Base-by-base conservation (phyloP, 1,139 yeast species). In the Taphrina deformans region DNA sequence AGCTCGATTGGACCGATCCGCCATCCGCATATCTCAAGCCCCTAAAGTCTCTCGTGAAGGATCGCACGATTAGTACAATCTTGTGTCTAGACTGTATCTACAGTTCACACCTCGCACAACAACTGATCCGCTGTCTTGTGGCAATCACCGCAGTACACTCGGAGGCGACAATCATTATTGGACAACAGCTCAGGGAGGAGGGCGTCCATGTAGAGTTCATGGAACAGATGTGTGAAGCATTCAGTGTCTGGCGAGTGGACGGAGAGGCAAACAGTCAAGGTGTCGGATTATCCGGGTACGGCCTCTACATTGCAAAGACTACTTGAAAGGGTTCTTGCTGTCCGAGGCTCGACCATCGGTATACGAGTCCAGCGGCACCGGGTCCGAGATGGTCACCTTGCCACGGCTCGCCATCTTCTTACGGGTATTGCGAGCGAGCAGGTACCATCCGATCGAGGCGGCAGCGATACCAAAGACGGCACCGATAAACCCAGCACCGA, bases 401-500 rank as follows among this genome's bases (percentile, higher is more conserved):
- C 58, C 58, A 48, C 53, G 53, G 27, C 26, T 48, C 23, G 35
- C 21, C 24, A 23, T 18, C 2, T 38, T 35, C 12, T 26, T 35
- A 6, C 48, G 29, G 18, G 29, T 29, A 18, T 14, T 38, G 5
- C 40, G 58, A 10, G 48, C 48, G 14, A 35, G 38, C 44, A 53
- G 35, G 31, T 14, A 35, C 44, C 35, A 38, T 10, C 48, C 58
- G 23, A 38, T 6, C 26, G 61, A 18, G 14, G 61, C 61, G 21
- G 33, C 61, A 21, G 41, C 61, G 18, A 55, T 29, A 27, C 52
- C 61, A 5, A 51, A n/a, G 23, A 44, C 65, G 44, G 65, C 65
- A 44, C 65, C 65, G 48, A 61, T 61, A 27, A 61, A 61, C 12
- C 65, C 65, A 12, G 65, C 65, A 5, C 59, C 65, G 44, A 61